Conservation (phyloP, 2,329 filamentous ascomycete genomes). For the Trichoderma cornu-damae region DNA sequence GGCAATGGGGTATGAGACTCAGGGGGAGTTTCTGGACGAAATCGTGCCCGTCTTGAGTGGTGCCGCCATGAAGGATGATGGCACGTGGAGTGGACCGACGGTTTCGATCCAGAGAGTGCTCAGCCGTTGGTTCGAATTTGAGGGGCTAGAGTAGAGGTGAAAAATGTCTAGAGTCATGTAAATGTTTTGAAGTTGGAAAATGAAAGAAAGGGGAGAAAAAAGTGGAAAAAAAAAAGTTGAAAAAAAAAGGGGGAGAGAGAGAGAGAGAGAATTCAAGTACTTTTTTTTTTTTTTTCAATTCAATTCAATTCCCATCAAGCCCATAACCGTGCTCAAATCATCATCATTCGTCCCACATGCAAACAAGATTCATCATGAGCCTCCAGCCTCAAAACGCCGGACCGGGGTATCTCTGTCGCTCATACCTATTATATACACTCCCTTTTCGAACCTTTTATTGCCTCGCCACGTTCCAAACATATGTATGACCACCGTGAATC, state of each 20-base stretch:
- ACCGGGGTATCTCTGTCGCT: slow-evolving; percentile 35
- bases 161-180: background rate
- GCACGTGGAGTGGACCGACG: slow-evolving; percentile 53
- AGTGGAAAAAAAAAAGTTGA: background rate
- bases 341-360: background rate
- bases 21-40: slow-evolving; percentile 43
- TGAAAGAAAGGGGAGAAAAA: too few species aligned
- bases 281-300: too few species aligned
- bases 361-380: slow-evolving; percentile 13
- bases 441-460: background rate
- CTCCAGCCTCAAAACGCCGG: slow-evolving; percentile 35
- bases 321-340: background rate
- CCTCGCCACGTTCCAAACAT: background rate
- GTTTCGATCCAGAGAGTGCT: slow-evolving; percentile 55
- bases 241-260: too few species aligned
- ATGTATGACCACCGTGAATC: too few species aligned
- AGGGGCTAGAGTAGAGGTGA: background rate
- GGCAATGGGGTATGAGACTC: slow-evolving; percentile 26
- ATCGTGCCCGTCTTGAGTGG: slow-evolving; percentile 59
- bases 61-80: slow-evolving; percentile 47
- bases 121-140: slow-evolving; percentile 56
- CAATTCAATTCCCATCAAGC: background rate
- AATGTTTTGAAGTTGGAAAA: background rate
- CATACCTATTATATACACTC: slow-evolving; percentile 7
- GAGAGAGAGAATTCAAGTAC: background rate